A percentile compares a stretch with the other conserved stretches of the same genome.
Conservation (phyloP, 2,329 filamentous ascomycete species). For the Phaeophleospora eucalypticola region DNA sequence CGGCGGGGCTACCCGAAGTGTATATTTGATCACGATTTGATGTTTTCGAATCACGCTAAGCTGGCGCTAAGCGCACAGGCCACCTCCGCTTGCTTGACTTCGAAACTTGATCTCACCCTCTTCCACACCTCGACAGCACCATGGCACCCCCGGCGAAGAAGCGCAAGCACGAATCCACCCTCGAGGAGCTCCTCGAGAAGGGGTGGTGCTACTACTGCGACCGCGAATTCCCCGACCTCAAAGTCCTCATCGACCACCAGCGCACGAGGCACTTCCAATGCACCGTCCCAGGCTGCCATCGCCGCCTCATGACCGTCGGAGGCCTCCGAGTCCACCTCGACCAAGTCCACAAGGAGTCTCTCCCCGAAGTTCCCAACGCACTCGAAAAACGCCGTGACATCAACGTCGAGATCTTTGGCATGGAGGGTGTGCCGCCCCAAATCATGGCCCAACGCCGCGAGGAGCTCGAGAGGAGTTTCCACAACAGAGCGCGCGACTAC, state of each 20-base stretch:
- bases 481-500: constrained; percentile 78
- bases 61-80: no score
- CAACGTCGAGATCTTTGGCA: constrained; percentile 95
- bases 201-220: constrained; percentile 99
- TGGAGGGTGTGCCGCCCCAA: constrained; percentile 92
- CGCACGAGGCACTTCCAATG: constrained; percentile 99
- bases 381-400: constrained; percentile 79
- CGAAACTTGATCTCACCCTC: no score
- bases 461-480: constrained; percentile 78
- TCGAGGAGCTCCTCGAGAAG: constrained; percentile 81
- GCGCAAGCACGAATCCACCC: constrained; percentile 74
- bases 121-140: no score
- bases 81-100: no score
- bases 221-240: constrained; percentile 94
- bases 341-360: constrained; percentile 93
- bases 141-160: no score
- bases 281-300: constrained; percentile 66
- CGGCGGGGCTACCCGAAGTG: no score
- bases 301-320: constrained; percentile 88
- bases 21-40: no score
- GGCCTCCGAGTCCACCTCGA: constrained; percentile 96
- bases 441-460: constrained; percentile 79
- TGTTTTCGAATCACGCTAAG: no score
- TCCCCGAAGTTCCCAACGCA: constrained; percentile 86
- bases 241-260: constrained; percentile 93